Evolutionary conservation across 1,139 yeast species (phyloP), one percentile per base, ranked within the genome.

Genomic region (Wickerhamomyces sp.): DNA sequence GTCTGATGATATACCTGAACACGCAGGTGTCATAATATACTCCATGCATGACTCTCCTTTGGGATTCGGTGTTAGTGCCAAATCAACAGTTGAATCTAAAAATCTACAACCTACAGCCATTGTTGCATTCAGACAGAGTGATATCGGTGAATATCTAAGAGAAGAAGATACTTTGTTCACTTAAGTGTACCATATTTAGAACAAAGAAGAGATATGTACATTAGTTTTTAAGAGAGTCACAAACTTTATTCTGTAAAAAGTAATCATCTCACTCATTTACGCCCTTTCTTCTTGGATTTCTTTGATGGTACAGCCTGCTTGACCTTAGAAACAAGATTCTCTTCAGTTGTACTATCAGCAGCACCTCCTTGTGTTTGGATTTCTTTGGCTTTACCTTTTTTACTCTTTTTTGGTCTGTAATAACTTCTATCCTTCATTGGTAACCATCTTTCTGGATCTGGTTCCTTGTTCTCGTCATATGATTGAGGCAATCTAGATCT

Each of bases 1-100:
- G 87, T 86, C 95, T 46, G 99, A 93, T 55, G 98, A 94, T 63
- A 88, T 93, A 47, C 98, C 99, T 33, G 98, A 93, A 67, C 99
- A 94, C 62, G 95, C 96, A 2, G 99, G 99, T 59, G 91, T 93
- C 33, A 77, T 94, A 56, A 84, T 93, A 13, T 89, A 78, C 60
- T 84, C 95, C 13, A 94, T 93, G 98, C 78, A 77, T 55, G 99
- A 93, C 66, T 79, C 84, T 27, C 96, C 99, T 13, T 73, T 93
- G 45, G 99, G 99, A 0, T 94, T 93, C 59, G 99, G 99, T 48
- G 95, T 93, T 13, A 79, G 93, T 61, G 91, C 99, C 37, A 91
- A 89, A 66, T 81, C 95, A 31, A 90, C 98, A n/a, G 75, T 80
- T 39, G 99, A 91, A 63, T 82, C 94, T 26, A 80, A 94, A 66